Evolutionary conservation across 225 moss, liverwort and hornwort species (phyloP), one percentile per base, ranked within the genome.

Genomic region (Physcomitrellopsis africana): DNA sequence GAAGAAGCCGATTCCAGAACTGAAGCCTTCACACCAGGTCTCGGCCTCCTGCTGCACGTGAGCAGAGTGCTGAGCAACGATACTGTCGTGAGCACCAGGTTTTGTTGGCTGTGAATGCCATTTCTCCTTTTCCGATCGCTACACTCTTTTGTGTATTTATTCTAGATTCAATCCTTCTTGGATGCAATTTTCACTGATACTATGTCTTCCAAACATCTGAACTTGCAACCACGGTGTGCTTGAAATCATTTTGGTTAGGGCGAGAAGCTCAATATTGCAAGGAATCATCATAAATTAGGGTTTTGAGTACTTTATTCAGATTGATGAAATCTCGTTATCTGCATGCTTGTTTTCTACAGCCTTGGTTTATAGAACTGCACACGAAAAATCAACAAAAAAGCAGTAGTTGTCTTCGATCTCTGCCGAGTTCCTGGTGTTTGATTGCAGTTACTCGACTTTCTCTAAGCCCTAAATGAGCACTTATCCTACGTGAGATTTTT

Each of bases 21-120:
- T 87, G 3, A 82, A 84, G 72, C 65, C 9, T 26, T 77, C 80
- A 7, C 82, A 4, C 10, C 77, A 17, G 74, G 76, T 71, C 65
- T 68, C 9, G 89, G 86, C 27, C 72, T 77, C 11, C 60, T 89
- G 79, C 67, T 87, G 5, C 82, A 81, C 11, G 73, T 82, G 43
- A 84, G 53, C 62, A 77, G 80, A n/a, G 78, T 84, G 61, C 78
- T 87, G 29, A 89, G 89, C 63, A 45, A 88, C 62, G 29, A 90
- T 17, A 94, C 97, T 1, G 89, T 74, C 54, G n/a, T 89, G 8
- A 77, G 79, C 12, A 83, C 91, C 18, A 23, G 94, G 54, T 0
- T 88, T 75, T 99, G 97, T 59, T 89, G 68, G 49, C 87, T 4
- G 91, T 94, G 48, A 99, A 94, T 63, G 72, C 84, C 69, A 86